phyloP scores from a whole-genome alignment of 1,284 basidiomycete species.

The Sporisorium scitamineum region DNA sequence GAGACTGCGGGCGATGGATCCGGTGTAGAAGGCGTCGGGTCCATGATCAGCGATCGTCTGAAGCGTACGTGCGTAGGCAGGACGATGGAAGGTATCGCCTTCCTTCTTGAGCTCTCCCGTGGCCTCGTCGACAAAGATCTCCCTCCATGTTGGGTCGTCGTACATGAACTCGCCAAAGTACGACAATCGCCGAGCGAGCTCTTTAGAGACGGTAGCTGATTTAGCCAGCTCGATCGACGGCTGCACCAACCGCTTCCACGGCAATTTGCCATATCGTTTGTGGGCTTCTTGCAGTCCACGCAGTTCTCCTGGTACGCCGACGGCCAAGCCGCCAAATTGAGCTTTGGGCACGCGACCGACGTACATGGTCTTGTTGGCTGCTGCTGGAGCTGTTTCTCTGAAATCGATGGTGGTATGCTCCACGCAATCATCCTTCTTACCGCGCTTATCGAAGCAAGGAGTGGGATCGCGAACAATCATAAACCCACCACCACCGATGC shows the following conservation, averaged over 20 bases:
- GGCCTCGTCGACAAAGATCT: conserved; percentile 70
- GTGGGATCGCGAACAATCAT: conserved; percentile 52
- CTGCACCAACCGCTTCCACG: conserved; percentile 64
- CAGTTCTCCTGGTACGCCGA: conserved; percentile 69
- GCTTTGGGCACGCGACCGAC: conserved; percentile 41
- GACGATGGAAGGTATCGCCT: conserved; percentile 54
- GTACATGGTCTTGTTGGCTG: conserved; percentile 70
- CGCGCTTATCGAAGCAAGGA: conserved; percentile 73
- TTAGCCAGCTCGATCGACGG: conserved; percentile 64
- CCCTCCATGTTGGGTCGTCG: conserved; percentile 61
- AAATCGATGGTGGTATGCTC: conserved; percentile 70
- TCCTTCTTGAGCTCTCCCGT: conserved; percentile 71
- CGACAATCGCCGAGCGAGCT: conserved; percentile 49
- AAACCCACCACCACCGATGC: conserved; percentile 70
- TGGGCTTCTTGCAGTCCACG: conserved; percentile 67
- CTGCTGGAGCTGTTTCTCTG: conserved; percentile 70
- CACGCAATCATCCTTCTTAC: conserved; percentile 19
- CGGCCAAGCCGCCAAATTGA: conserved; percentile 63
- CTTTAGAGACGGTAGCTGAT: conserved; percentile 56
- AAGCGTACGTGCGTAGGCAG: conserved; percentile 58
- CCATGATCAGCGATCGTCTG: conserved; percentile 57
- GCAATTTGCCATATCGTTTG: conserved; percentile 57
- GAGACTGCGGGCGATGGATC: conserved; percentile 80
- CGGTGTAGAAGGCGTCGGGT: conserved; percentile 71
- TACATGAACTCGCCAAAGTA: conserved; percentile 69